Evolutionary conservation across 177 flowering plant species (phyloP).

Genomic region (Vitis hybrid): DNA sequence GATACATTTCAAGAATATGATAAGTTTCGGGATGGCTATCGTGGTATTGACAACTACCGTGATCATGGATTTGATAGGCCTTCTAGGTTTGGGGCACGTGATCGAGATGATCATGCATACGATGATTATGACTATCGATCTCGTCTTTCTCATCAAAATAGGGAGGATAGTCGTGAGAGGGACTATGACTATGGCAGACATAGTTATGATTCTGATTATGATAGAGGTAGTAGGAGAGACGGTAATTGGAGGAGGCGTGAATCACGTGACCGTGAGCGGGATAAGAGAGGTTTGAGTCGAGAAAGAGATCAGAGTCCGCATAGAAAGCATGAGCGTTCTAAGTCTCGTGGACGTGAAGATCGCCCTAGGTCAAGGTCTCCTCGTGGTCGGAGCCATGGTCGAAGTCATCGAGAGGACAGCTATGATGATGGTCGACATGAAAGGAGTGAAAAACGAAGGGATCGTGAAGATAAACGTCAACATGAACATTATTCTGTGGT

Average conservation of each 20-base stretch:
- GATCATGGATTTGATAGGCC: slow-evolving; percentile 68
- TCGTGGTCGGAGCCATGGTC: slow-evolving; percentile 69
- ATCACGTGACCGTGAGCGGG: slow-evolving; percentile 80
- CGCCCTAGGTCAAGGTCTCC: slow-evolving; percentile 90
- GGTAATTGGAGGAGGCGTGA: slow-evolving; percentile 72
- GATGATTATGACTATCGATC: slow-evolving; percentile 76
- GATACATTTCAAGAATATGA: slow-evolving; percentile 50
- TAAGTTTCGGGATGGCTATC: slow-evolving; percentile 60
- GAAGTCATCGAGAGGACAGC: slow-evolving; percentile 85
- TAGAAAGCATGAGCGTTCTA: slow-evolving; percentile 62
- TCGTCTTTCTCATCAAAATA: slow-evolving; percentile 51
- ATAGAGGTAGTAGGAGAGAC: slow-evolving; percentile 72
- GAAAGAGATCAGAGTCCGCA: slow-evolving; percentile 80
- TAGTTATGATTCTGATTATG: slow-evolving; percentile 92
- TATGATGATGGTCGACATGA: slow-evolving; percentile 76
- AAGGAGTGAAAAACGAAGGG: slow-evolving; percentile 69
- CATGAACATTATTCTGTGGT: slow-evolving; percentile 74
- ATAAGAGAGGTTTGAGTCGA: slow-evolving; percentile 60
- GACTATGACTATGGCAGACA: slow-evolving; percentile 72
- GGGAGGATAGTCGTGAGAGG: slow-evolving; percentile 86
- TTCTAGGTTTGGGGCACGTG: slow-evolving; percentile 64
- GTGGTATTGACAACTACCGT: slow-evolving; percentile 37
- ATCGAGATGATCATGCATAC: slow-evolving; percentile 60
- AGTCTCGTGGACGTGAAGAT: slow-evolving; percentile 78
- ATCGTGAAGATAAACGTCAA: slow-evolving; percentile 69